Evolutionary conservation across 1,139 yeast genomes (phyloP).

Genomic region (Suhomyces panamericanus): DNA sequence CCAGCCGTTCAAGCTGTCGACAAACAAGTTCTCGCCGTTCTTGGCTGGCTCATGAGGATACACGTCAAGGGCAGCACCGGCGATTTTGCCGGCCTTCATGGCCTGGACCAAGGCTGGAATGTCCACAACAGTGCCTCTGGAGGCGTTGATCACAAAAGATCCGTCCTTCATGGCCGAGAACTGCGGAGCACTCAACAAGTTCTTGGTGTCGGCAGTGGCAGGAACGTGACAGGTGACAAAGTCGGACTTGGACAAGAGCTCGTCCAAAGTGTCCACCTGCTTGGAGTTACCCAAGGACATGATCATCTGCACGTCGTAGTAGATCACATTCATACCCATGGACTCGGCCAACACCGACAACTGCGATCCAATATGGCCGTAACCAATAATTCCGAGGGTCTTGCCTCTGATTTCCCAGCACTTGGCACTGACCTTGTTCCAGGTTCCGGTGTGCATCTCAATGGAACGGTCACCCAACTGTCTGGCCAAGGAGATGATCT

Average conservation of each 20-base stretch:
- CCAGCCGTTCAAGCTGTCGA: constrained; percentile 75
- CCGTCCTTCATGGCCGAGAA: constrained; percentile 97
- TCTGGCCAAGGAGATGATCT: constrained; percentile 90
- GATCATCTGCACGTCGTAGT: constrained; percentile 88
- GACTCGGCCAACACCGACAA: constrained; percentile 96
- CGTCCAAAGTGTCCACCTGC: constrained; percentile 84
- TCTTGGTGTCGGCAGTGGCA: constrained; percentile 87
- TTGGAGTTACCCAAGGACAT: constrained; percentile 97
- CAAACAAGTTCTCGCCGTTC: constrained; percentile 84
- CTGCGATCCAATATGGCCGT: constrained; percentile 98
- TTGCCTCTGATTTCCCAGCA: constrained; percentile 99
- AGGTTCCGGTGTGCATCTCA: constrained; percentile 94
- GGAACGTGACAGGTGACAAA: constrained; percentile 95
- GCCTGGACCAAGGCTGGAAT: constrained; percentile 92
- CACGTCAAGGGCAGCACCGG: constrained; percentile 97
- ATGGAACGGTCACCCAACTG: constrained; percentile 96
- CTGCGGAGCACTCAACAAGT: constrained; percentile 86
- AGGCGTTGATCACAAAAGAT: constrained; percentile 89
- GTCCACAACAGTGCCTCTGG: constrained; percentile 97
- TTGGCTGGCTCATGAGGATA: constrained; percentile 98
- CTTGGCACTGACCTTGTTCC: constrained; percentile 94
- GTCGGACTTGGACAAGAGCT: constrained; percentile 77
- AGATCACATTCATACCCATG: constrained; percentile 95
- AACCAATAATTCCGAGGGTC: constrained; percentile 94
- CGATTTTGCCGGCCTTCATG: constrained; percentile 88